These are phyloP conservation scores for Trichopus zeylanicus DNA, from an alignment of 116 monocot species.

Conservation along the genomic window DNA sequence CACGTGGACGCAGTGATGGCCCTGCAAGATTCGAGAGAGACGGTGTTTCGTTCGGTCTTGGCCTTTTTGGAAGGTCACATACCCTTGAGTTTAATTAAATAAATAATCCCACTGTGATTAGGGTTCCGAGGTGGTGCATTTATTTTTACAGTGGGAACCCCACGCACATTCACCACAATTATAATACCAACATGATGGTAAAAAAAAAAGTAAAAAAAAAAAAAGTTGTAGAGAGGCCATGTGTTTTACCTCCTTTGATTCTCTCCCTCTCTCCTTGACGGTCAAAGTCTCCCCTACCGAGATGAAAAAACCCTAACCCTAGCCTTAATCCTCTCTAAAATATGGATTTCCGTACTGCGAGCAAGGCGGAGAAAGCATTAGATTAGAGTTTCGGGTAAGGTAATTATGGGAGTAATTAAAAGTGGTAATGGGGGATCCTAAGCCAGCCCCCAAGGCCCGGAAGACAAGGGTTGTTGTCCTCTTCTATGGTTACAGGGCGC, in stretches of 20 bases:
- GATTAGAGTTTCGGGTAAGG: background rate
- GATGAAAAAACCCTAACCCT: conserved; percentile 8
- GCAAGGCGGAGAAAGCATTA: background rate
- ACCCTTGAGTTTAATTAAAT: too few species aligned
- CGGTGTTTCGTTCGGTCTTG: too few species aligned
- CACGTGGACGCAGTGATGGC: too few species aligned
- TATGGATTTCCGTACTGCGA: background rate
- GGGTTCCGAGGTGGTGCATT: too few species aligned
- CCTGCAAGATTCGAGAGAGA: too few species aligned
- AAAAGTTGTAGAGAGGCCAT: conserved; percentile 18
- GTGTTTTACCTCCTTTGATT: conserved; percentile 73
- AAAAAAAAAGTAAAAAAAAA: conserved; percentile 5
- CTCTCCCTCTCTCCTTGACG: conserved; percentile 67
- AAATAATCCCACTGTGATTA: too few species aligned
- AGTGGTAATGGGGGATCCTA: conserved; percentile 13
- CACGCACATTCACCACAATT: background rate
- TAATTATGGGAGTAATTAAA: background rate
- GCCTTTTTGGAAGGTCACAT: too few species aligned
- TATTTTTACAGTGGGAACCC: background rate
- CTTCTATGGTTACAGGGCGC: conserved; percentile 40
- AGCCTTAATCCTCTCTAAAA: background rate
- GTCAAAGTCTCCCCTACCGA: conserved; percentile 63
- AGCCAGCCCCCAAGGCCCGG: conserved; percentile 20
- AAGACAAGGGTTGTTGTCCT: conserved; percentile 89
- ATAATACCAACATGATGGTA: background rate